These are phyloP conservation scores for Irpex sp. DNA, from an alignment of 1,284 basidiomycete genomes.

Conservation along the genomic window DNA sequence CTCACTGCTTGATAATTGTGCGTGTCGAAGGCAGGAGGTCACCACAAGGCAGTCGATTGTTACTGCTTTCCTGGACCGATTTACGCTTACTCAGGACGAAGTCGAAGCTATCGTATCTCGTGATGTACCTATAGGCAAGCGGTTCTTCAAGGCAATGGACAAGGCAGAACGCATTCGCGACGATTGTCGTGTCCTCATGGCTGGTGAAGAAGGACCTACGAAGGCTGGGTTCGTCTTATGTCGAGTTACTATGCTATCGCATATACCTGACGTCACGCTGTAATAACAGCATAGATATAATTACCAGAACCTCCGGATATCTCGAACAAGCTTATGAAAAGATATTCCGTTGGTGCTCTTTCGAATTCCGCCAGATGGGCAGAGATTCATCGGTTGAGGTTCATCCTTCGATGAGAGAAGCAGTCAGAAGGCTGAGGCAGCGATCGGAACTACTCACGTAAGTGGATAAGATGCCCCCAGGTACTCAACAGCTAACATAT, in stretches of 20 bases:
- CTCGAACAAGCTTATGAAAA: conserved; percentile 91
- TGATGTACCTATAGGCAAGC: conserved; percentile 69
- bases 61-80: conserved; percentile 75
- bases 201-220: conserved; percentile 80
- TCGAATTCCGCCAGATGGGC: conserved; percentile 83
- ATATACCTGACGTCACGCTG: conserved; percentile 9
- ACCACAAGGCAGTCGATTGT: conserved; percentile 74
- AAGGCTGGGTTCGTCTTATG: conserved; percentile 67
- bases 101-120: conserved; percentile 72
- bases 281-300: conserved; percentile 78
- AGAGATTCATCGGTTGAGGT: conserved; percentile 82
- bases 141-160: conserved; percentile 85
- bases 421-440: conserved; percentile 67
- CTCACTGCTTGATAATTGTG: background rate
- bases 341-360: conserved; percentile 81
- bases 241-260: background rate
- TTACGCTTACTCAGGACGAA: conserved; percentile 80
- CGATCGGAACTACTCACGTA: conserved; percentile 81
- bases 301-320: conserved; percentile 75
- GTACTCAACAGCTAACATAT: too few relatives aligned
- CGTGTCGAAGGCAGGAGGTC: conserved; percentile 52
- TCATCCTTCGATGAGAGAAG: conserved; percentile 64
- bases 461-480: conserved; percentile 18
- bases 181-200: conserved; percentile 85
- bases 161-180: conserved; percentile 79